Percentiles rank a stretch among this genome's conserved stretches.
Evolutionary conservation across 345 rosid genomes (phyloP).

Genomic region (Aquilaria malaccensis): DNA sequence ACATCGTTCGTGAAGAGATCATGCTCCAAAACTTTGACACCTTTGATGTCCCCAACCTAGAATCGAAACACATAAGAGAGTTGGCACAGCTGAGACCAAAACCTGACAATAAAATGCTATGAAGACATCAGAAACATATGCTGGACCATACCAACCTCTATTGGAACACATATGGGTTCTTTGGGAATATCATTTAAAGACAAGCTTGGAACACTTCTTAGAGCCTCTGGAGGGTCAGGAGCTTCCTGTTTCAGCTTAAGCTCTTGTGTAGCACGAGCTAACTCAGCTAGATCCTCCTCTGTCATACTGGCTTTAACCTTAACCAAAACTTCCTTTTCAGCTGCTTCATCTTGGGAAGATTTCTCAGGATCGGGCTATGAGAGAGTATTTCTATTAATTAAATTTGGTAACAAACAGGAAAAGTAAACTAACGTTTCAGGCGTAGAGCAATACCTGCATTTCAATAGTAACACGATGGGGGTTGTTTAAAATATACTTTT

Average conservation of each 20-base stretch:
- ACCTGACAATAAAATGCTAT: neutral
- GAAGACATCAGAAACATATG: slow-evolving; percentile 9
- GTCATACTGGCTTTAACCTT: slow-evolving; percentile 79
- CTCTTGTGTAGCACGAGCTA: slow-evolving; percentile 81
- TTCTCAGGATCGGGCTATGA: slow-evolving; percentile 90
- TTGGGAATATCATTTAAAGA: slow-evolving; percentile 76
- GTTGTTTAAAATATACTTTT: slow-evolving; percentile 76
- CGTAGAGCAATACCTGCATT: slow-evolving; percentile 62
- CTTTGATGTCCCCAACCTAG: slow-evolving; percentile 80
- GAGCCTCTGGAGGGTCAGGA: slow-evolving; percentile 93
- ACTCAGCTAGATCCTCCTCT: slow-evolving; percentile 88
- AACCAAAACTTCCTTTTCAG: slow-evolving; percentile 62
- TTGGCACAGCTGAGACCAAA: neutral
- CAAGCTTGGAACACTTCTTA: slow-evolving; percentile 77
- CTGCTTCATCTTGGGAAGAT: slow-evolving; percentile 76
- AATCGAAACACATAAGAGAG: neutral
- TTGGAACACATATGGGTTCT: slow-evolving; percentile 70
- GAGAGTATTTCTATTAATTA: slow-evolving; percentile 15
- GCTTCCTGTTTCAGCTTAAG: slow-evolving; percentile 87
- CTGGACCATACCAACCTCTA: slow-evolving; percentile 43
- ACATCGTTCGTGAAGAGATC: slow-evolving; percentile 97
- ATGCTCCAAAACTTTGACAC: slow-evolving; percentile 82
- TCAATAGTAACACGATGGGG: slow-evolving; percentile 83
- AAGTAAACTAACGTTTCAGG: slow-evolving; percentile 7
- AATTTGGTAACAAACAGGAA: slow-evolving; percentile 8